These are phyloP conservation scores for Calocybe cyanea DNA, from an alignment of 768 basidiomycete genomes.

Conservation along the genomic window DNA sequence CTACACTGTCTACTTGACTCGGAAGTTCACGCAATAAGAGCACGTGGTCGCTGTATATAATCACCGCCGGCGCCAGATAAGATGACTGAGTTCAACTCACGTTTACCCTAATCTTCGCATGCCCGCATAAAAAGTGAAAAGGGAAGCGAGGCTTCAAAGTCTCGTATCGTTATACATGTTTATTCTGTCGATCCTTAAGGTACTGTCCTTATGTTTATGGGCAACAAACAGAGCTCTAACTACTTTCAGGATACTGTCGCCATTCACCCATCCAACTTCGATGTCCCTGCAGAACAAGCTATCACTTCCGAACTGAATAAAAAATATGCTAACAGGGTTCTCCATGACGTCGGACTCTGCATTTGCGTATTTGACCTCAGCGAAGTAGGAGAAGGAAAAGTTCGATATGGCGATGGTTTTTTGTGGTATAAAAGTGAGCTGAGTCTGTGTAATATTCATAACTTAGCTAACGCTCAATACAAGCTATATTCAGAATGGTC, in stretches of 20 bases:
- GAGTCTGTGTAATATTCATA: no score
- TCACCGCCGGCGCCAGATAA: no score
- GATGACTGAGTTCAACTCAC: no score
- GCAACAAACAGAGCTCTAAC: conserved; percentile 1
- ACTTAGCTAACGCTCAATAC: conserved; percentile 1
- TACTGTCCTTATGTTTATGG: conserved; percentile 4
- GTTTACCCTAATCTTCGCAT: conserved; percentile 4
- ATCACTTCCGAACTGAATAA: conserved; percentile 87
- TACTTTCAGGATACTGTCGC: conserved; percentile 80
- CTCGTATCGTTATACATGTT: conserved; percentile 32
- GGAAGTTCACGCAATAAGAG: no score
- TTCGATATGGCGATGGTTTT: conserved; percentile 92
- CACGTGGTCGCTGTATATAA: no score
- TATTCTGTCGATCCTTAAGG: conserved; percentile 43
- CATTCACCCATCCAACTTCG: conserved; percentile 86
- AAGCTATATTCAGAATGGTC: conserved; percentile 86
- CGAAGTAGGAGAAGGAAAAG: conserved; percentile 85
- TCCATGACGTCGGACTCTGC: conserved; percentile 90
- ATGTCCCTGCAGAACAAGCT: conserved; percentile 70
- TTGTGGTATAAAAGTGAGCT: conserved; percentile 88
- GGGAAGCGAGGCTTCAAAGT: neutral
- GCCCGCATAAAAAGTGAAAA: conserved; percentile 7
- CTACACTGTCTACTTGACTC: no score
- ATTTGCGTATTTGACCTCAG: conserved; percentile 86
- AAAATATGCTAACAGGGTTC: conserved; percentile 90